Percentiles rank a stretch among this genome's conserved stretches.
phyloP scores from a whole-genome alignment of 2,329 filamentous ascomycete genomes.

The Lizonia empirigonia region DNA sequence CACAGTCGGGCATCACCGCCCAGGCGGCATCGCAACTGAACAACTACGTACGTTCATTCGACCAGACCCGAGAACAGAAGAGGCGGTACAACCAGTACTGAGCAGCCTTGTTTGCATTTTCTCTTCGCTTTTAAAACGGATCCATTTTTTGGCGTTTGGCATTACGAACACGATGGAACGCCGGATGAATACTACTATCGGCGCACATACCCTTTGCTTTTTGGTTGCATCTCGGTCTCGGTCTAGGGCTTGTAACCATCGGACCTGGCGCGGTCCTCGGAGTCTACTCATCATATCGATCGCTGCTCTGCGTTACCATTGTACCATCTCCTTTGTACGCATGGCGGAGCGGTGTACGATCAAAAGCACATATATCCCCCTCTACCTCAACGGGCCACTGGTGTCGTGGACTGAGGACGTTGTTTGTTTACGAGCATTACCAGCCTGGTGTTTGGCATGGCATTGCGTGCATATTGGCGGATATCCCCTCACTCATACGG shows the following conservation, averaged over 20 bases:
- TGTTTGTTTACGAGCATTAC: constrained; percentile 28
- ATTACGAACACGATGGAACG: constrained; percentile 27
- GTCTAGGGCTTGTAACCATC: constrained; percentile 7
- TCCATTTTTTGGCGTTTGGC: constrained; percentile 22
- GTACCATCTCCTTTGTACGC: constrained; percentile 31
- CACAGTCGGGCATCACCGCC: constrained; percentile 66
- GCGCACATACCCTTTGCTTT: constrained; percentile 29
- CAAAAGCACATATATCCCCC: constrained; percentile 39
- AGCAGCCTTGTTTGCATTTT: not conserved
- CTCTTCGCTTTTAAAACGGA: constrained; percentile 9
- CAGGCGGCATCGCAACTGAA: constrained; percentile 79
- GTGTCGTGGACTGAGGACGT: constrained; percentile 3
- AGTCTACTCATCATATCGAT: constrained; percentile 10
- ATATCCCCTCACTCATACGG: constrained; percentile 30
- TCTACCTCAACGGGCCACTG: constrained; percentile 9
- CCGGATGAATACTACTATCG: constrained; percentile 15
- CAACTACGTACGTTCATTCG: constrained; percentile 87
- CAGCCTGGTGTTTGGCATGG: constrained; percentile 27
- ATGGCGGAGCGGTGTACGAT: constrained; percentile 35
- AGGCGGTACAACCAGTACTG: constrained; percentile 48
- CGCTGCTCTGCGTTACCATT: constrained; percentile 27
- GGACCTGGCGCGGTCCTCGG: constrained; percentile 14
- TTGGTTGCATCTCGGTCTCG: constrained; percentile 26
- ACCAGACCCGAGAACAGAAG: constrained; percentile 71
- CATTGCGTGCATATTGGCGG: constrained; percentile 22